Percentiles rank a stretch among this genome's conserved stretches.
Evolutionary conservation across 1,284 basidiomycete species (phyloP).

Genomic region (Rhodotorula sp.): DNA sequence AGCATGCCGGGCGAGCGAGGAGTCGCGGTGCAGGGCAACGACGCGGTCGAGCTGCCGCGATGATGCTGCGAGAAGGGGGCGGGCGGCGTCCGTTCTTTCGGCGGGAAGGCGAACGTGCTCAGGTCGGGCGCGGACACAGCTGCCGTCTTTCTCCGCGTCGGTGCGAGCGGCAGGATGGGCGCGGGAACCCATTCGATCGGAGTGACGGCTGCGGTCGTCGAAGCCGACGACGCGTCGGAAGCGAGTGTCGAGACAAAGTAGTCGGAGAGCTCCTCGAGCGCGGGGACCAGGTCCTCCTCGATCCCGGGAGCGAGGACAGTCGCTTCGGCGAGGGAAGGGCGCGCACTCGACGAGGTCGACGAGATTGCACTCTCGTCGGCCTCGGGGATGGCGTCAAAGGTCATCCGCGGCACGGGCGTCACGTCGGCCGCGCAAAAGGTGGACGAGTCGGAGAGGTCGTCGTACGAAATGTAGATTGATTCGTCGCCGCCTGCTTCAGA

Average conservation of each 20-base stretch:
- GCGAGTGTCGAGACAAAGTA: slow-evolving; percentile 27
- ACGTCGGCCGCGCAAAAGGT: slow-evolving; percentile 4
- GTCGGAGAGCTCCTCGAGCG: slow-evolving; percentile 36
- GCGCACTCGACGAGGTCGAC: not conserved
- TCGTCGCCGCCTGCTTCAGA: not conserved
- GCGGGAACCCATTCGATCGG: not conserved
- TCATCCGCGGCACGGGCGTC: not conserved
- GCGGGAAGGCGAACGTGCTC: slow-evolving; percentile 2
- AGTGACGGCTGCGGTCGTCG: not conserved
- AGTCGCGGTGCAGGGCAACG: not conserved
- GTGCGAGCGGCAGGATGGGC: not conserved
- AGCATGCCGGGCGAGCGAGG: not conserved
- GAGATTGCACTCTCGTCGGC: not conserved
- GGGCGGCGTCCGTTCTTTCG: not conserved
- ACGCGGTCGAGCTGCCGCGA: not conserved
- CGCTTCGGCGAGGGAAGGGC: not conserved
- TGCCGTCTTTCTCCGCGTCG: not conserved
- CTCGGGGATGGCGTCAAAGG: not conserved
- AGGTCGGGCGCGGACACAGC: not conserved
- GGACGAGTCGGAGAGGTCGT: slow-evolving; percentile 3
- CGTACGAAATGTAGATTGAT: slow-evolving; percentile 17
- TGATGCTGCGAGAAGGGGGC: not conserved
- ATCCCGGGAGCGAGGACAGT: not conserved
- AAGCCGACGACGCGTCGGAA: not conserved
- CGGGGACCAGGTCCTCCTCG: slow-evolving; percentile 18